Evolutionary conservation across 345 rosid genomes (phyloP).

Genomic region (Isatis tinctoria): DNA sequence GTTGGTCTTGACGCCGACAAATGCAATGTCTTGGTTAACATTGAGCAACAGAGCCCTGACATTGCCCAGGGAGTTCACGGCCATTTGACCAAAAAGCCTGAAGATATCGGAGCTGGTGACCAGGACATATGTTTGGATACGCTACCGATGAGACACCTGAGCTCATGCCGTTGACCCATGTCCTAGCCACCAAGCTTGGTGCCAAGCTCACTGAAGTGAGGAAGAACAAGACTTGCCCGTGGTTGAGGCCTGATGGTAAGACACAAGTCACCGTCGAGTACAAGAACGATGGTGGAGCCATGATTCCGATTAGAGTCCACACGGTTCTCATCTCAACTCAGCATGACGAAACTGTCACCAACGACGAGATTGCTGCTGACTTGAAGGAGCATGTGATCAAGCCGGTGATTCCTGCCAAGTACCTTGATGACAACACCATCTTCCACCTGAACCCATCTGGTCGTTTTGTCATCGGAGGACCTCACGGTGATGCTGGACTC

Average conservation of each 20-base stretch:
- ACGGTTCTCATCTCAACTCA: conserved; percentile 78
- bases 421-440: conserved; percentile 71
- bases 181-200: conserved; percentile 75
- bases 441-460: conserved; percentile 84
- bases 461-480: conserved; percentile 79
- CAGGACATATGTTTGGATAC: conserved; percentile 80
- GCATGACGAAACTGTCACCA: conserved; percentile 76
- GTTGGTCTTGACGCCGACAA: conserved; percentile 80
- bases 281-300: conserved; percentile 61
- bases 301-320: conserved; percentile 70
- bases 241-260: conserved; percentile 87
- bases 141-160: conserved; percentile 81
- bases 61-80: conserved; percentile 87
- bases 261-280: conserved; percentile 82
- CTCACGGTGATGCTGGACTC: conserved; percentile 84
- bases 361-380: conserved; percentile 62
- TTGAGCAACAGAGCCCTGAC: conserved; percentile 81
- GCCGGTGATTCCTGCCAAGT: conserved; percentile 66
- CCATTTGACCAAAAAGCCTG: conserved; percentile 69
- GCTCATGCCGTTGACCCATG: conserved; percentile 77
- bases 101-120: conserved; percentile 88
- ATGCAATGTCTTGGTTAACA: conserved; percentile 68
- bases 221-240: conserved; percentile 68
- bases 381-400: conserved; percentile 70
- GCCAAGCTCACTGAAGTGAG: conserved; percentile 83